Evolutionary conservation across 495 filamentous ascomycete species (phyloP), one percentile per base, ranked within the genome.

Genomic region (Tuber calosporum): DNA sequence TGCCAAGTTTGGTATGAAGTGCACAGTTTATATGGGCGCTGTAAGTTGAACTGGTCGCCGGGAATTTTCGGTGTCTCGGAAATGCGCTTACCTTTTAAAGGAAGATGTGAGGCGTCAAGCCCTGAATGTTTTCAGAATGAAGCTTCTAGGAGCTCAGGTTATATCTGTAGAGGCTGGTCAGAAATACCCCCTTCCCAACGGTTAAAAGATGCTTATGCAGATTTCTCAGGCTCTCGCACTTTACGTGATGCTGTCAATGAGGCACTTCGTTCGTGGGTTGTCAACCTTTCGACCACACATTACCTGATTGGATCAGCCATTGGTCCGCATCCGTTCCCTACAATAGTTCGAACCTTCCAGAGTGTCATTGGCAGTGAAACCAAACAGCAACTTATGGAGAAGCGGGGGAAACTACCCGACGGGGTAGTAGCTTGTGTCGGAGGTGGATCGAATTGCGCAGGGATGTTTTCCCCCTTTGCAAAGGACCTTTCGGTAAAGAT

Each of bases 271-370:
- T 89, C 90, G 74, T 97, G 94, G 93, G 92, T 97, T 13, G 90
- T 92, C 62, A 85, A 91, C 71, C 89, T 97, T 4, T 87, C 89
- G 71, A 93, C 91, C n/a, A 97, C 94, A 0, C 94, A 97, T 83
- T 97, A 97, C 86, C 93, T 97, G 83, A 95, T 97, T 77, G 94
- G 94, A 38, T 95, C 92, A 17, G 94, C 94, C 41, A 97, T 97
- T 79, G 94, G 94, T 0, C 94, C 94, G 19, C 94, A 97, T 76
- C 94, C 94, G 4, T 97, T 96, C 88, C 94, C 94, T 1, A 97
- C 93, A 70, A 97, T 97, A 74, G 94, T 97, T 15, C 89, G 94
- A 66, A 97, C 93, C 0, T 97, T 97, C 88, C 94, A 97, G 84
- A 92, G 89, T 13, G 89, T 97, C 72, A 97, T 97, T 72, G 94